Conservation (phyloP, 208 protist species). For the Plasmodiophora brassicae region DNA sequence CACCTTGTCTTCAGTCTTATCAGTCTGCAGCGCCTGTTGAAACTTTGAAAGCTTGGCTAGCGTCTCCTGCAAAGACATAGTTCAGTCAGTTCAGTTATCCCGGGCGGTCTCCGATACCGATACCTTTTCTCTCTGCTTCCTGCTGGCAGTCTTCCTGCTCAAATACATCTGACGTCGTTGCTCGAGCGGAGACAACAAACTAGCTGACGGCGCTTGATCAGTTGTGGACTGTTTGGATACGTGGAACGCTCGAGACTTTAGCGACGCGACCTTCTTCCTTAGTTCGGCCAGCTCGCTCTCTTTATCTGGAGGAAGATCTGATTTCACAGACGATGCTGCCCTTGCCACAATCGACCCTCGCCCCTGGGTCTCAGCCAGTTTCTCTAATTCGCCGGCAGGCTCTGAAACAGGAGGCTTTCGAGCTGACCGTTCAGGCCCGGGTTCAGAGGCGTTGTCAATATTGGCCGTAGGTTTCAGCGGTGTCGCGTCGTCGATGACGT, state of each 20-base stretch:
- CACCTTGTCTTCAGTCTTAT: neutral
- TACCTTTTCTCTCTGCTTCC: neutral
- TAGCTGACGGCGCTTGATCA: neutral
- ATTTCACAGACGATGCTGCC: no score
- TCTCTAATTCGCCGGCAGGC: neutral
- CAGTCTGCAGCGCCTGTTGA: no score
- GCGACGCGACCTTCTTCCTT: neutral
- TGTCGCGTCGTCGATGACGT: neutral
- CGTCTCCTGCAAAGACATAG: no score
- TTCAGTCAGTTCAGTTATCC: no score
- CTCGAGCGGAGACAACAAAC: neutral
- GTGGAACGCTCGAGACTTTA: neutral
- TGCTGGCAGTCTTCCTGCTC: neutral
- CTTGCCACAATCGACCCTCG: no score
- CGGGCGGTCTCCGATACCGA: no score
- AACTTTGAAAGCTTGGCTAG: no score
- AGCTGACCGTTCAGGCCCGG: neutral
- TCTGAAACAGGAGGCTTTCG: neutral
- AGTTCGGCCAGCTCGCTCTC: neutral
- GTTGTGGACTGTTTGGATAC: neutral
- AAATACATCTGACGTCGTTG: neutral
- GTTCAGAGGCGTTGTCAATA: neutral
- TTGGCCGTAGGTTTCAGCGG: no score
- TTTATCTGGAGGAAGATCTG: no score
- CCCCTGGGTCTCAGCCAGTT: neutral